phyloP scores from a whole-genome alignment of 1,139 yeast genomes.

The Nakaseomyces uthaithaninus region DNA sequence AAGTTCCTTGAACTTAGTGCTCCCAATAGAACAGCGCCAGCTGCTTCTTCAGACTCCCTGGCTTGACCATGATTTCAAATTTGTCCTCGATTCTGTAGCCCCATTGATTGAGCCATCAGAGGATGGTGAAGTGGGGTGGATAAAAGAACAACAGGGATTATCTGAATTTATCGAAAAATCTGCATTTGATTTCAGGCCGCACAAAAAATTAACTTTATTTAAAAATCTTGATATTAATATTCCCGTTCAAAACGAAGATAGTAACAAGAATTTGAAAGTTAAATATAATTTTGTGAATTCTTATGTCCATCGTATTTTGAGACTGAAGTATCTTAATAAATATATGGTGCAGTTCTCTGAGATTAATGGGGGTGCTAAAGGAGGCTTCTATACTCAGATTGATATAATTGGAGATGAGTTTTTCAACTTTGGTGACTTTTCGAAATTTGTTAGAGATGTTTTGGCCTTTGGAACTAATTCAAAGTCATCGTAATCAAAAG shows the following conservation, averaged over 20 bases:
- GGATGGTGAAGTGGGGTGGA: conserved; percentile 4
- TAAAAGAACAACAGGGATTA: conserved; percentile 9
- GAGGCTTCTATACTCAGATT: conserved; percentile 45
- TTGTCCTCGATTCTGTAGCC: conserved; percentile 14
- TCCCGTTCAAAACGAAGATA: conserved; percentile 23
- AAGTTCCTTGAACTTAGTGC: conserved; percentile 31
- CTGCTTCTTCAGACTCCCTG: conserved; percentile 24
- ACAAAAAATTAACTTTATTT: background rate
- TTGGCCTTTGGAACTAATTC: conserved; percentile 16
- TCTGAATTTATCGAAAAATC: conserved; percentile 7
- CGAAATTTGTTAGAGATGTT: conserved; percentile 27
- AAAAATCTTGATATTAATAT: conserved; percentile 8
- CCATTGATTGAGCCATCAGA: conserved; percentile 10
- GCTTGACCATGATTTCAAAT: conserved; percentile 22
- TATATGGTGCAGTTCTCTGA: conserved; percentile 39
- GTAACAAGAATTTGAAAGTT: conserved; percentile 24
- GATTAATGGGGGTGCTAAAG: conserved; percentile 51
- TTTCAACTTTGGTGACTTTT: conserved; percentile 22
- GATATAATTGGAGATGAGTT: conserved; percentile 38
- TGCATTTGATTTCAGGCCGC: background rate
- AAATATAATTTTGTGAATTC: conserved; percentile 40
- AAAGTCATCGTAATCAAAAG: background rate
- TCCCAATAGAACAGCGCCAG: conserved; percentile 18
- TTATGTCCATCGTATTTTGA: conserved; percentile 40
- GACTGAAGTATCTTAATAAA: conserved; percentile 35